Base-by-base conservation (phyloP, 164 flowering plant species). In the Nelumbo lutea region DNA sequence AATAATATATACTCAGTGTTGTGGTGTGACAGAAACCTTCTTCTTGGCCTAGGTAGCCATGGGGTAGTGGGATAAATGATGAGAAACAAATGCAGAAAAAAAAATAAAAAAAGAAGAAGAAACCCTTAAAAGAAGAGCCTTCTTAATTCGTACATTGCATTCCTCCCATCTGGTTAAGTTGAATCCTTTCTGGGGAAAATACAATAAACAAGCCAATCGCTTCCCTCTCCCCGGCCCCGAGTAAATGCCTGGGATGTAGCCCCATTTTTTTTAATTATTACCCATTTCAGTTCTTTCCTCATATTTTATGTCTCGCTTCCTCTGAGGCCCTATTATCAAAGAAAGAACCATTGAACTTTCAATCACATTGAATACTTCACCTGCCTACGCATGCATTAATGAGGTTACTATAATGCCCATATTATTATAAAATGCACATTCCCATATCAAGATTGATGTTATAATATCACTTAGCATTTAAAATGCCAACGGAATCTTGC, bases 401-500 rank as follows among this genome's bases (percentile, higher is more conserved):
- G 6, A 45, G 47, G 6, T 44, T 52, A 62, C 27, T 70, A 50
- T 15, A 41, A n/a, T 6, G 46, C n/a, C 8, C 42, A 6, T 4
- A 50, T 46, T 46, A 46, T 4, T 46, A 46, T 46, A 27, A 46
- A 4, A 46, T 46, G 7, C 6, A 53, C 13, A 48, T 15, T 11
- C 3, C 59, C 59, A 9, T 41, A 11, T 48, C n/a, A 39, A 13
- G 42, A n/a, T 15, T 47, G 40, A 48, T 45, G 44, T 47, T 38
- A 9, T 27, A 43, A 68, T 10, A 14, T 3, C 42, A 38, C 38
- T 52, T 40, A 5, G 13, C 8, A 40, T 68, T 44, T 1, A 55
- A 40, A 0, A 44, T 42, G 7, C 27, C 38, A 6, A 73, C 66
- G 65, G 76, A 70, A 75, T 72, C 67, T 72, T 73, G 55, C 76